phyloP scores from a whole-genome alignment of 345 rosid genomes.

The Durio zibethinus region DNA sequence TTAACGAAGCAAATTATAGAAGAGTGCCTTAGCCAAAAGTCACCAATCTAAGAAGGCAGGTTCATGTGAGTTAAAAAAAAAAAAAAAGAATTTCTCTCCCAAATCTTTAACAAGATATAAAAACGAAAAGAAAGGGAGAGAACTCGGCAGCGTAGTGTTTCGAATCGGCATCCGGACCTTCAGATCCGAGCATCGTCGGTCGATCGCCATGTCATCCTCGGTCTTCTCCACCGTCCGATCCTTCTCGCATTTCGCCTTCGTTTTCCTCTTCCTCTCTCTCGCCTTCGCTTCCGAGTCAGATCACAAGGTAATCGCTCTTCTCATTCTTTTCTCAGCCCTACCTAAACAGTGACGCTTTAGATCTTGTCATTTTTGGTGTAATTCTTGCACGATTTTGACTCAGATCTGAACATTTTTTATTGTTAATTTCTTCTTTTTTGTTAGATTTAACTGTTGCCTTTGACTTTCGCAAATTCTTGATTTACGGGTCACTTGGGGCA shows the following conservation, averaged over 20 bases:
- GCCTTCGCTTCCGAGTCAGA: slow-evolving; percentile 77
- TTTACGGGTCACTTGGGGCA: neutral
- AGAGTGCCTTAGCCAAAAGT: neutral
- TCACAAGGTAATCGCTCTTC: slow-evolving; percentile 62
- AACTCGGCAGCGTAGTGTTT: neutral
- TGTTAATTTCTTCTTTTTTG: neutral
- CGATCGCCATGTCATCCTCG: slow-evolving; percentile 49
- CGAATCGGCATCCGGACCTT: slow-evolving; percentile 20
- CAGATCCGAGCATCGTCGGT: slow-evolving; percentile 49
- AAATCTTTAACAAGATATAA: neutral
- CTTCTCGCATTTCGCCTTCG: slow-evolving; percentile 19
- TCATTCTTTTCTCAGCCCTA: neutral
- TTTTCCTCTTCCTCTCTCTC: slow-evolving; percentile 35
- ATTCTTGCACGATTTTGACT: neutral
- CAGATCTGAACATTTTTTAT: slow-evolving; percentile 30
- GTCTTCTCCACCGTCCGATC: slow-evolving; percentile 32
- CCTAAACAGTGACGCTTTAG: slow-evolving; percentile 19
- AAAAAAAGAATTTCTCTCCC: neutral
- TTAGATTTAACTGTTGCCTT: neutral
- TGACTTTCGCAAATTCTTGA: neutral
- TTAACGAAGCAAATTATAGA: neutral
- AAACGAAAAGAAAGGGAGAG: slow-evolving; percentile 1
- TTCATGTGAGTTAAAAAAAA: neutral
- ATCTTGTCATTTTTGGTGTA: slow-evolving; percentile 22
- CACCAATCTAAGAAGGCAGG: neutral